A percentile compares a stretch with the other conserved stretches of the same genome.
phyloP scores from a whole-genome alignment of 2,329 filamentous ascomycete species.

The Orbilia brochopaga region DNA sequence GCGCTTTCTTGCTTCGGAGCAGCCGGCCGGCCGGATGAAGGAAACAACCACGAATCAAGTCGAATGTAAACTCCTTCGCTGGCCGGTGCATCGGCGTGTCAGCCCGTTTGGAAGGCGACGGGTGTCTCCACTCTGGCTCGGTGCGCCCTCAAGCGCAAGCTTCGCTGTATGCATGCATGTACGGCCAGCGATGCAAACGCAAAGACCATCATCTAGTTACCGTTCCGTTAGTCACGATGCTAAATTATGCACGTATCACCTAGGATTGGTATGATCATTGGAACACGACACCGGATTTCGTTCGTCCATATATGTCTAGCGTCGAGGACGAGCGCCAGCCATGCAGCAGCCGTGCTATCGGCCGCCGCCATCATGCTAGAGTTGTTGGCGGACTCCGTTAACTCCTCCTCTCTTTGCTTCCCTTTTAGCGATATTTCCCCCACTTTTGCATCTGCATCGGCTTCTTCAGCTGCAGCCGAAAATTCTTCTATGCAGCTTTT shows the following conservation, averaged over 20 bases:
- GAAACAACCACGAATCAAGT: background rate
- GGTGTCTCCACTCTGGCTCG: conserved; percentile 1
- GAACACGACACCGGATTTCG: background rate
- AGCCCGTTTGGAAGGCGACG: background rate
- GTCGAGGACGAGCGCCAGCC: background rate
- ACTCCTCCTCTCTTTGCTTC: background rate
- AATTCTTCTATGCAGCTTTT: conserved; percentile 36
- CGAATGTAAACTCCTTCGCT: background rate
- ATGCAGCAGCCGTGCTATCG: background rate
- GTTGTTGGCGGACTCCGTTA: background rate
- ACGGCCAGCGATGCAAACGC: background rate
- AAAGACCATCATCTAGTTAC: background rate
- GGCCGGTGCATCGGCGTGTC: background rate
- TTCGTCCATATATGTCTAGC: background rate
- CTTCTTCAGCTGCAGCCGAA: conserved; percentile 37
- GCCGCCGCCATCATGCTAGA: background rate
- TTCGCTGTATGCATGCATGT: background rate
- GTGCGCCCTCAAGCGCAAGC: background rate
- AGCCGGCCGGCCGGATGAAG: conserved; percentile 15
- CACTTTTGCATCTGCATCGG: conserved; percentile 11
- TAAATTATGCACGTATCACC: background rate
- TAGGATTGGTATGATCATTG: background rate
- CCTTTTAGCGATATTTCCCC: background rate
- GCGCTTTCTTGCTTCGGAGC: conserved; percentile 25
- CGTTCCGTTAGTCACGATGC: conserved; percentile 1